A percentile compares a stretch with the other conserved stretches of the same genome.
Evolutionary conservation across 495 filamentous ascomycete species (phyloP).

Genomic region (Hypoxylon lienhwacheense): DNA sequence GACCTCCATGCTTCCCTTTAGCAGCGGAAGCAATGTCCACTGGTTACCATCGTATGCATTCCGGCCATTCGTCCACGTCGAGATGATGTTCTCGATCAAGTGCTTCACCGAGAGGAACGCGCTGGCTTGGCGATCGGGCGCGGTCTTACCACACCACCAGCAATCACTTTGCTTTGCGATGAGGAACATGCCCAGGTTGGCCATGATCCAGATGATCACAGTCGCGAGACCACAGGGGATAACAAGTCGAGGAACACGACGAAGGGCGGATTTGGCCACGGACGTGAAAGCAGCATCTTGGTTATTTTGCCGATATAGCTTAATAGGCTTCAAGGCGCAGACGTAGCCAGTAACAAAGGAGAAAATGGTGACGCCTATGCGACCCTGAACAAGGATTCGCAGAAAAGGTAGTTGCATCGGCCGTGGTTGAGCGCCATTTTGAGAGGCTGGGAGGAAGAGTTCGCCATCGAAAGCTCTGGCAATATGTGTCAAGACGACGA

Average conservation of each 20-base stretch:
- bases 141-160: slow-evolving; percentile 61
- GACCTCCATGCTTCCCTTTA: slow-evolving; percentile 64
- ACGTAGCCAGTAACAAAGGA: slow-evolving; percentile 69
- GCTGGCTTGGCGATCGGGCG: slow-evolving; percentile 48
- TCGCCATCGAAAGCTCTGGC: slow-evolving; percentile 61
- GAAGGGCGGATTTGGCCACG: slow-evolving; percentile 64
- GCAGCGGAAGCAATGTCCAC: slow-evolving; percentile 65
- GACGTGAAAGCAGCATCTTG: slow-evolving; percentile 54
- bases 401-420: slow-evolving; percentile 62
- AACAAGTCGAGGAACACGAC: slow-evolving; percentile 63
- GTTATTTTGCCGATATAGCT: slow-evolving; percentile 59
- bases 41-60: slow-evolving; percentile 67
- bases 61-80: slow-evolving; percentile 60
- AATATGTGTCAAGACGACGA: slow-evolving; percentile 66
- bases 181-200: slow-evolving; percentile 61
- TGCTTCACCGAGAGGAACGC: slow-evolving; percentile 42
- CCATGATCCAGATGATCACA: slow-evolving; percentile 57
- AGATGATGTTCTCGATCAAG: slow-evolving; percentile 51
- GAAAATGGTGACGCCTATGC: slow-evolving; percentile 67
- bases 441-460: slow-evolving; percentile 58
- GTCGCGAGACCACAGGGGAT: slow-evolving; percentile 62
- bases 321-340: slow-evolving; percentile 66
- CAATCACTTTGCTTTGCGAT: slow-evolving; percentile 59
- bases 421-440: slow-evolving; percentile 50
- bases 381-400: slow-evolving; percentile 64